phyloP scores from a whole-genome alignment of 2,329 filamentous ascomycete species.

The Pestalotiopsis sp. region DNA sequence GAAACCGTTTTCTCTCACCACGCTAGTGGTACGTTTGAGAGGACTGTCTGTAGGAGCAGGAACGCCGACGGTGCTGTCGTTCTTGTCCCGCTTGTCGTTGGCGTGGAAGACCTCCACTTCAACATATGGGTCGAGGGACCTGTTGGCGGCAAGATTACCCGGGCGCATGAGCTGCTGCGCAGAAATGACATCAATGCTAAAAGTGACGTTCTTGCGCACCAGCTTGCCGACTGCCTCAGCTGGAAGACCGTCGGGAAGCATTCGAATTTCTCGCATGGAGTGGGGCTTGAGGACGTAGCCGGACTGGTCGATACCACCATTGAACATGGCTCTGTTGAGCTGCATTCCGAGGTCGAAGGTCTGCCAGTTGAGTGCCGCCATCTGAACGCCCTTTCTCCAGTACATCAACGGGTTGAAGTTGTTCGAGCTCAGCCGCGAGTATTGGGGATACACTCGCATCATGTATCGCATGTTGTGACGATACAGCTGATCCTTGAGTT shows the following conservation, averaged over 20 bases:
- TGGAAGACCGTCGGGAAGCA: constrained; percentile 57
- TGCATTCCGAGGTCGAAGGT: constrained; percentile 96
- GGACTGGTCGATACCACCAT: constrained; percentile 80
- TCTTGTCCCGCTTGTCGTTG: constrained; percentile 90
- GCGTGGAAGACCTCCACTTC: constrained; percentile 95
- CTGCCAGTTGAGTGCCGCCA: constrained; percentile 98
- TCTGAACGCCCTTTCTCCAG: constrained; percentile 95
- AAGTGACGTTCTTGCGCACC: constrained; percentile 80
- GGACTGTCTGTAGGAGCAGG: constrained; percentile 56
- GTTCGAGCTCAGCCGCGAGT: constrained; percentile 78
- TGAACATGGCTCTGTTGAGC: constrained; percentile 97
- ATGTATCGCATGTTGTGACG: constrained; percentile 90
- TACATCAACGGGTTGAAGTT: constrained; percentile 95
- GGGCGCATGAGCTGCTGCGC: constrained; percentile 92
- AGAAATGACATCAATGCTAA: constrained; percentile 87
- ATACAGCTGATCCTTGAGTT: constrained; percentile 77
- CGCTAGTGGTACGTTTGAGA: constrained; percentile 76
- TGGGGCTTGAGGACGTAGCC: constrained; percentile 94
- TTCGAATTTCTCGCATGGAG: constrained; percentile 74
- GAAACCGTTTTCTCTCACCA: constrained; percentile 88
- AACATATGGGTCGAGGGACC: constrained; percentile 87
- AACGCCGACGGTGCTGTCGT: constrained; percentile 66
- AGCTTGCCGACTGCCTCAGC: constrained; percentile 62
- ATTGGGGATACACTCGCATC: constrained; percentile 92
- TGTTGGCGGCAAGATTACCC: constrained; percentile 68